Percentiles rank a stretch among this genome's conserved stretches.
These are phyloP conservation scores for Sporisorium exsertum DNA, from an alignment of 1,284 basidiomycete species.

Conservation along the genomic window DNA sequence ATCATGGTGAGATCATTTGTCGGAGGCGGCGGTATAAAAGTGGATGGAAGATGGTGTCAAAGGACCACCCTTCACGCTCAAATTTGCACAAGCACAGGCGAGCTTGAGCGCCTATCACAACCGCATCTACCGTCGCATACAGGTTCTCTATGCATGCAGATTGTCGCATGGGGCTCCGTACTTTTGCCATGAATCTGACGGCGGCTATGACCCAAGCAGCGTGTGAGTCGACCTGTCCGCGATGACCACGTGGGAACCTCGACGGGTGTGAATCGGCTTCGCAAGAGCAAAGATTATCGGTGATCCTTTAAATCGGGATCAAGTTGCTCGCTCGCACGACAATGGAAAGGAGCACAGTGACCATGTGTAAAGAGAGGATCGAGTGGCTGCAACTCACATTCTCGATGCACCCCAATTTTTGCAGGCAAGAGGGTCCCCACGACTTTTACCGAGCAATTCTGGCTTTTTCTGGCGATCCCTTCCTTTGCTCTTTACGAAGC, in stretches of 20 bases:
- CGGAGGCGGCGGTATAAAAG: too few relatives aligned
- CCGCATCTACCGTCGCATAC: too few relatives aligned
- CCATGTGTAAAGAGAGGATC: too few relatives aligned
- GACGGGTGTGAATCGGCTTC: not conserved
- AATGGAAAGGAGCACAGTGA: not conserved
- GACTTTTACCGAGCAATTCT: conserved; percentile 3
- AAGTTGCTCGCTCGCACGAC: not conserved
- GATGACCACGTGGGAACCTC: not conserved
- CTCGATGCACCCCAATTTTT: not conserved
- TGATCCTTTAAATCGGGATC: not conserved
- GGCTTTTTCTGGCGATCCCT: conserved; percentile 2
- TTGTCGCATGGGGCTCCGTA: too few relatives aligned
- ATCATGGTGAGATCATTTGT: too few relatives aligned
- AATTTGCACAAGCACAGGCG: too few relatives aligned
- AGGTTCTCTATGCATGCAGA: too few relatives aligned
- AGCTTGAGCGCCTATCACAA: too few relatives aligned
- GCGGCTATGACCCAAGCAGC: not conserved
- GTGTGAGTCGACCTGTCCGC: not conserved
- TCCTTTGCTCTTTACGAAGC: not conserved
- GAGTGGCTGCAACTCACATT: not conserved
- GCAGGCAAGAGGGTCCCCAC: not conserved
- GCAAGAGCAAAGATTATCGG: not conserved
- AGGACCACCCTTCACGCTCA: not conserved
- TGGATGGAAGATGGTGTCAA: too few relatives aligned
- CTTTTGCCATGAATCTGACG: not conserved